These are phyloP conservation scores for Debaryomyces udenii DNA, from an alignment of 1,139 yeast genomes.

Conservation along the genomic window DNA sequence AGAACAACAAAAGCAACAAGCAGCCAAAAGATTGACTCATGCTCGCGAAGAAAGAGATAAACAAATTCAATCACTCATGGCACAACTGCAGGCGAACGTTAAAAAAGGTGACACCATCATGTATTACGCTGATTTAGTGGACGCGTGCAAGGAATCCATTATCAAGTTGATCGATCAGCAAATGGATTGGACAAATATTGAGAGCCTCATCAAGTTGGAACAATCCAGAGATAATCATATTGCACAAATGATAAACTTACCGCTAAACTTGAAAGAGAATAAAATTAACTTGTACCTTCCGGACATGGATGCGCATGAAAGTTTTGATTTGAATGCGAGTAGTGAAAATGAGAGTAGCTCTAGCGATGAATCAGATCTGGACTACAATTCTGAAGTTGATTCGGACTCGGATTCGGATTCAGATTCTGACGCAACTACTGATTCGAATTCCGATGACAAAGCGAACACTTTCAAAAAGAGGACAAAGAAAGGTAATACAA, in stretches of 20 bases:
- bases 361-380: constrained; percentile 25
- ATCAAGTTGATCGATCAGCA: constrained; percentile 73
- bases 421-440: constrained; percentile 33
- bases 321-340: constrained; percentile 23
- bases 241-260: constrained; percentile 65
- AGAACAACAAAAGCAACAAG: constrained; percentile 76
- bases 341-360: constrained; percentile 13
- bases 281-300: constrained; percentile 65
- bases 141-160: constrained; percentile 70
- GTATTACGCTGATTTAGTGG: constrained; percentile 68
- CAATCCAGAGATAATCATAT: constrained; percentile 64
- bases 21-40: constrained; percentile 70
- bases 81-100: constrained; percentile 65
- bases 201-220: constrained; percentile 70
- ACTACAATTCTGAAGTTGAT: constrained; percentile 38
- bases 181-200: constrained; percentile 95
- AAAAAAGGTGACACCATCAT: constrained; percentile 76
- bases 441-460: constrained; percentile 30
- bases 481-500: constrained; percentile 21
- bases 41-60: constrained; percentile 75
- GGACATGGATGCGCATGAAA: constrained; percentile 40
- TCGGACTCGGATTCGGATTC: constrained; percentile 30
- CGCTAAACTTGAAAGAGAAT: constrained; percentile 72
- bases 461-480: constrained; percentile 16
- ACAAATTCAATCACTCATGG: constrained; percentile 68